Percentiles rank a stretch among this genome's conserved stretches.
These are phyloP conservation scores for Sphaerulina vaccinii DNA, from an alignment of 2,329 filamentous ascomycete genomes.

Conservation along the genomic window DNA sequence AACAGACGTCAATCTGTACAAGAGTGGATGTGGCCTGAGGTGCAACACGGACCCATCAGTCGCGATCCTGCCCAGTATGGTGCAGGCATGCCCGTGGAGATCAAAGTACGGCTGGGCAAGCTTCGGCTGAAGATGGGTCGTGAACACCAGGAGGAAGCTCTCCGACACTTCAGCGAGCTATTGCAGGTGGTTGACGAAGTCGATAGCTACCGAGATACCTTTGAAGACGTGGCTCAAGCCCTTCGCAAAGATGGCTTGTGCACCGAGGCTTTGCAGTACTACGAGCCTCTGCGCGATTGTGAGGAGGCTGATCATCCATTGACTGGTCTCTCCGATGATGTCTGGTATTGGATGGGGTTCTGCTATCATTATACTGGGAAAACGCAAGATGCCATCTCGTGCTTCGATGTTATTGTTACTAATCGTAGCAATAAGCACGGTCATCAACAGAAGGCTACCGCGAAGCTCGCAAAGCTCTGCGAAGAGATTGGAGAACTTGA, in stretches of 20 bases:
- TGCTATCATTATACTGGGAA: slow-evolving; percentile 68
- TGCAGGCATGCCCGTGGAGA: slow-evolving; percentile 70
- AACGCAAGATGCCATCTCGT: slow-evolving; percentile 69
- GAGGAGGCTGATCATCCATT: slow-evolving; percentile 39
- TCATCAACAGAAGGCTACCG: slow-evolving; percentile 15
- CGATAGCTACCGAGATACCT: slow-evolving; percentile 72
- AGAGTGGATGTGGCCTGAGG: slow-evolving; percentile 61
- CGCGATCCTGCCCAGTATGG: slow-evolving; percentile 64
- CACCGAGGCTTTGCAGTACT: slow-evolving; percentile 59
- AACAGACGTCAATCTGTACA: slow-evolving; percentile 63
- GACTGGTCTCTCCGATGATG: slow-evolving; percentile 44
- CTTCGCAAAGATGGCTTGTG: slow-evolving; percentile 53
- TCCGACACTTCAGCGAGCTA: slow-evolving; percentile 53
- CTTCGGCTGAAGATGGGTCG: slow-evolving; percentile 73
- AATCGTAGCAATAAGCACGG: slow-evolving; percentile 21
- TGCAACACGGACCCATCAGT: slow-evolving; percentile 36
- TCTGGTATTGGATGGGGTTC: slow-evolving; percentile 57
- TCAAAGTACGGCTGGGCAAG: slow-evolving; percentile 79
- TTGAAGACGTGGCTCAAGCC: slow-evolving; percentile 66
- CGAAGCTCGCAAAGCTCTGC: slow-evolving; percentile 72
- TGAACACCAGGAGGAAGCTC: slow-evolving; percentile 64
- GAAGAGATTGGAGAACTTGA: slow-evolving; percentile 68
- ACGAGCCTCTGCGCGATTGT: slow-evolving; percentile 47
- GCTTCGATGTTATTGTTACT: slow-evolving; percentile 67
- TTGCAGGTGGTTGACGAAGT: slow-evolving; percentile 65